These are phyloP conservation scores for Oryza officinalis DNA, from an alignment of 176 grass and related monocot species.

Conservation along the genomic window DNA sequence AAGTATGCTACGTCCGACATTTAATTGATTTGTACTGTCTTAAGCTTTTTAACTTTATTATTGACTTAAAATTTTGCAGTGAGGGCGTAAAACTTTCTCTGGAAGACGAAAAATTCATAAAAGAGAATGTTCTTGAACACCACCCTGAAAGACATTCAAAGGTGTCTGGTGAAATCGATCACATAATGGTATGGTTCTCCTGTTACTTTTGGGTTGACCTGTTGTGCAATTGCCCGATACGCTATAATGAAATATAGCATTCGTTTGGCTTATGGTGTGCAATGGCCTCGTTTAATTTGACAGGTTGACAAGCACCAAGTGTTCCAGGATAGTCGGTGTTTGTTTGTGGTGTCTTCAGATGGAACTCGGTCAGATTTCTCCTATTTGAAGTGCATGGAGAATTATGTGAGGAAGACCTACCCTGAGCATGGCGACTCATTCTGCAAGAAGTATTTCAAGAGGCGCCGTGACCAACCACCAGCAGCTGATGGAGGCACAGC, in stretches of 20 bases:
- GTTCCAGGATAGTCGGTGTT: conserved; percentile 57
- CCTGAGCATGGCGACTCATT: conserved; percentile 57
- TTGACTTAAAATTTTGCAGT: conserved; percentile 52
- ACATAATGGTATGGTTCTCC: conserved; percentile 66
- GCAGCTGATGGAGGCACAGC: conserved; percentile 11
- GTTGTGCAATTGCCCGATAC: background rate
- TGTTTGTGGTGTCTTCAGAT: conserved; percentile 73
- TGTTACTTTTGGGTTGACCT: background rate
- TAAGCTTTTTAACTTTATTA: conserved; percentile 22
- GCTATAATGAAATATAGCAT: background rate
- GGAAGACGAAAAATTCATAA: conserved; percentile 77
- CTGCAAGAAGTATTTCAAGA: conserved; percentile 62
- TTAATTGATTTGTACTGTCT: conserved; percentile 1
- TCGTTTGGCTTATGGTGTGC: background rate
- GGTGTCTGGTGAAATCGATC: conserved; percentile 60
- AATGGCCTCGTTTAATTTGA: conserved; percentile 23
- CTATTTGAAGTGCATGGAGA: conserved; percentile 80
- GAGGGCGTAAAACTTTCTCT: conserved; percentile 52
- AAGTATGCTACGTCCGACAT: conserved; percentile 2
- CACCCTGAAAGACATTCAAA: conserved; percentile 82
- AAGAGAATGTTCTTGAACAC: conserved; percentile 73
- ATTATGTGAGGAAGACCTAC: conserved; percentile 61
- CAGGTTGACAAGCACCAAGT: conserved; percentile 69
- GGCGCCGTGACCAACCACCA: conserved; percentile 15
- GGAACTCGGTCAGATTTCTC: conserved; percentile 72